Conservation (phyloP, 2,329 filamentous ascomycete genomes). For the Tolypocladium ophioglossoides region DNA sequence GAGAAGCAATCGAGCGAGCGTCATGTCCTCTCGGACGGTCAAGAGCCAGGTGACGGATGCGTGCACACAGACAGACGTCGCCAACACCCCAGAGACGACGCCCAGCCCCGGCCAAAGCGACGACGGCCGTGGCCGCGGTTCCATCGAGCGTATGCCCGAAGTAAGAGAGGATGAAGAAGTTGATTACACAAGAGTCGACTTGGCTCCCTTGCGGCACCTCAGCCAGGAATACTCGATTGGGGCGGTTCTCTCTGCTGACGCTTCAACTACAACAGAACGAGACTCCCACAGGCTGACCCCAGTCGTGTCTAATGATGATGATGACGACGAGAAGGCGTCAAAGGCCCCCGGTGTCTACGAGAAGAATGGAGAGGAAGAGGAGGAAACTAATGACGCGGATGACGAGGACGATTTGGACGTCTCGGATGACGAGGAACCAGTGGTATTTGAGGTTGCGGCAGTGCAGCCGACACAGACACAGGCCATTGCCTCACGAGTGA, state of each 20-base stretch:
- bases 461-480: constrained; percentile 43
- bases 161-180: constrained; percentile 30
- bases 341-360: constrained; percentile 14
- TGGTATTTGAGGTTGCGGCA: constrained; percentile 58
- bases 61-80: constrained; percentile 50
- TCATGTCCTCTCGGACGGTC: constrained; percentile 60
- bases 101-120: constrained; percentile 45
- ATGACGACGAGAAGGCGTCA: constrained; percentile 12
- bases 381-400: constrained; percentile 20
- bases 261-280: not conserved
- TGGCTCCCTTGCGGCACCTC: constrained; percentile 36
- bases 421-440: constrained; percentile 49
- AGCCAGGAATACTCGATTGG: constrained; percentile 27
- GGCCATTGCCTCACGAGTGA: constrained; percentile 52
- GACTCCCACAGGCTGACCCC: not conserved
- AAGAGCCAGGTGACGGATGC: constrained; percentile 62
- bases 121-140: constrained; percentile 33
- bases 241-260: constrained; percentile 3
- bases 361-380: constrained; percentile 10
- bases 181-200: constrained; percentile 50
- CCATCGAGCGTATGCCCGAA: constrained; percentile 26
- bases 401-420: constrained; percentile 37
- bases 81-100: constrained; percentile 41
- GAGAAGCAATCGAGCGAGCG: constrained; percentile 61
- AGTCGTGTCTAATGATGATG: constrained; percentile 11